Conservation (phyloP, 441 rosid species). For the Corymbia calophylla region DNA sequence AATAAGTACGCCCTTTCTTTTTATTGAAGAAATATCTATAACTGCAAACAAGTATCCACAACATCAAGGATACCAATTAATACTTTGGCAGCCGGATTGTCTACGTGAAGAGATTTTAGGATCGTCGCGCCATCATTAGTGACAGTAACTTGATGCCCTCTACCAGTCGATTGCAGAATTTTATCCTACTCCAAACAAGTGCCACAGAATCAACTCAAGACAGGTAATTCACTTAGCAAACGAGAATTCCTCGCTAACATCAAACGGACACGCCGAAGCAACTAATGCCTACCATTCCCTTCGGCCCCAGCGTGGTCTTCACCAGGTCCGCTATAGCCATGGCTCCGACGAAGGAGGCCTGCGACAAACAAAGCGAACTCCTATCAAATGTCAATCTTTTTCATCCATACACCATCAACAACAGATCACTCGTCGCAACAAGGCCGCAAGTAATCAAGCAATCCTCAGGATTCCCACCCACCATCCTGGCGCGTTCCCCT, state of each 20-base stretch:
- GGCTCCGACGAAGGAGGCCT: conserved; percentile 96
- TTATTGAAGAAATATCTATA: background rate
- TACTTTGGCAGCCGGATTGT: conserved; percentile 97
- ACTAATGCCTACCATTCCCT: conserved; percentile 75
- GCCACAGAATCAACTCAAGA: background rate
- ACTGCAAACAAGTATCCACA: background rate
- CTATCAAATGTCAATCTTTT: background rate
- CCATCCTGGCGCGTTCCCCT: conserved; percentile 98
- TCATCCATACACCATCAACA: background rate
- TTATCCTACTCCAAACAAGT: conserved; percentile 47
- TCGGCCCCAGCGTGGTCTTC: conserved; percentile 95
- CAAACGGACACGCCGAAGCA: background rate
- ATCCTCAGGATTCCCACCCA: background rate
- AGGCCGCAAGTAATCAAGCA: background rate
- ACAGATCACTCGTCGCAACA: background rate
- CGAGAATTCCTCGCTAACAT: background rate
- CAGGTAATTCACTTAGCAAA: background rate
- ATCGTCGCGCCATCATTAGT: conserved; percentile 98
- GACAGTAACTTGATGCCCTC: conserved; percentile 76
- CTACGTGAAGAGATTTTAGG: conserved; percentile 86
- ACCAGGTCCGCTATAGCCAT: conserved; percentile 90
- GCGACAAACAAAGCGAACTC: background rate
- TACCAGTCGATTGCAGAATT: conserved; percentile 90
- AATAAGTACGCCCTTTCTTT: background rate
- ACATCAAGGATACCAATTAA: conserved; percentile 67